These are phyloP conservation scores for Metarhizium humberi DNA, from an alignment of 2,329 filamentous ascomycete genomes.

Conservation along the genomic window DNA sequence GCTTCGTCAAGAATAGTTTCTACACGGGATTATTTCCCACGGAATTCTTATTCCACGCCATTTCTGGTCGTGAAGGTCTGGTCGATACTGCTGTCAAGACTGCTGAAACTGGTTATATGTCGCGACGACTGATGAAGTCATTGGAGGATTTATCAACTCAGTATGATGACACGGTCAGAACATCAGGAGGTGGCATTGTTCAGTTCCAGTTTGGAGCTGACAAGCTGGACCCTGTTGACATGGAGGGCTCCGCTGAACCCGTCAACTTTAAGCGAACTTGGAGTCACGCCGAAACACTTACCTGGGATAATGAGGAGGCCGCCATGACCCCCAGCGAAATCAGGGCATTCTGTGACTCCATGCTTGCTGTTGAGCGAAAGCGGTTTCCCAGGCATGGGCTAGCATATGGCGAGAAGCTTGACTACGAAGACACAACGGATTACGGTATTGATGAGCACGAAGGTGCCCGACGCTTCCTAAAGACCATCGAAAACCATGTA, in stretches of 20 bases:
- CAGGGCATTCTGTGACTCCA: constrained; percentile 53
- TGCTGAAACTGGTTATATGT: constrained; percentile 98
- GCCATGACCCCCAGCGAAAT: constrained; percentile 70
- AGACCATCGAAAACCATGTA: constrained; percentile 68
- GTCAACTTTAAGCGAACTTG: constrained; percentile 90
- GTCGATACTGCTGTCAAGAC: constrained; percentile 99
- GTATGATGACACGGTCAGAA: constrained; percentile 92
- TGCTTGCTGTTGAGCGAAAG: constrained; percentile 57
- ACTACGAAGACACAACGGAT: constrained; percentile 61
- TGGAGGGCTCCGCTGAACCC: constrained; percentile 89
- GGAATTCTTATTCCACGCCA: constrained; percentile 97
- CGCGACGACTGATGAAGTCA: constrained; percentile 93
- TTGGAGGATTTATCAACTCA: constrained; percentile 87
- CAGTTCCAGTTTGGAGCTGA: constrained; percentile 98
- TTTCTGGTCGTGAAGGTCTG: constrained; percentile 94
- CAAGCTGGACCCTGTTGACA: constrained; percentile 89
- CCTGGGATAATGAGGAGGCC: constrained; percentile 68
- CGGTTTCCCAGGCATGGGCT: constrained; percentile 54
- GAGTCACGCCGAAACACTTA: constrained; percentile 67
- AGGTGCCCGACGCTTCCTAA: constrained; percentile 72
- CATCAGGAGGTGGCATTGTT: constrained; percentile 78
- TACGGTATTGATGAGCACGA: constrained; percentile 69
- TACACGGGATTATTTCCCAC: constrained; percentile 84
- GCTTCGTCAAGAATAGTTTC: constrained; percentile 96
- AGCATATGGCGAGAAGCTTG: constrained; percentile 46